These are phyloP conservation scores for Eucalyptus curtisii DNA, from an alignment of 345 rosid species.

Conservation along the genomic window DNA sequence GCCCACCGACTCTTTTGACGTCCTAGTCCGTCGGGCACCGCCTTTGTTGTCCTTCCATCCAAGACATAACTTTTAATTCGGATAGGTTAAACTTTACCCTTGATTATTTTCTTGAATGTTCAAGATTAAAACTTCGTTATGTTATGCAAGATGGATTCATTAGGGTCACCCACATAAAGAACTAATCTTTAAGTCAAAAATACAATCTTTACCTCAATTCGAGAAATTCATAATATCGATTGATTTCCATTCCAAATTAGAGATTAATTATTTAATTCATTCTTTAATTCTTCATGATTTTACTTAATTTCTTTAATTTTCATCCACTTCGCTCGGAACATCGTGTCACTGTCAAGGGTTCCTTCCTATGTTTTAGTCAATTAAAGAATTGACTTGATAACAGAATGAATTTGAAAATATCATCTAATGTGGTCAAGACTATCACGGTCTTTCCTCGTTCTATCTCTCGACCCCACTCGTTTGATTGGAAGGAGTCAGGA, in stretches of 20 bases:
- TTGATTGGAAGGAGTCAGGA: not conserved
- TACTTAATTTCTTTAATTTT: not conserved
- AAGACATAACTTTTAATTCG: not conserved
- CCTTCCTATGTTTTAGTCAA: fast-evolving
- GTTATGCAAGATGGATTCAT: not conserved
- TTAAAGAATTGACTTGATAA: not conserved
- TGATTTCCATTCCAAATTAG: not conserved
- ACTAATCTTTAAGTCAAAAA: not conserved
- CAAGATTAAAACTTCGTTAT: not conserved
- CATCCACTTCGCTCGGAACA: fast-evolving
- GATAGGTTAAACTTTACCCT: not conserved
- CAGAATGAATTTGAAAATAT: fast-evolving
- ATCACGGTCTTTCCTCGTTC: fast-evolving
- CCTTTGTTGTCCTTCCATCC: not conserved
- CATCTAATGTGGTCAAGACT: fast-evolving
- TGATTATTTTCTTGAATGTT: not conserved
- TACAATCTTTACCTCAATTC: not conserved
- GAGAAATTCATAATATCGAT: not conserved
- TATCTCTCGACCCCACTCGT: fast-evolving
- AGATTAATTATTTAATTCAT: not conserved
- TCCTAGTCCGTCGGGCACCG: not conserved
- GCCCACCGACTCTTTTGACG: not conserved
- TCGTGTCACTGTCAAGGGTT: fast-evolving
- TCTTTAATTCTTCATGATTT: not conserved
- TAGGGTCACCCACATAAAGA: not conserved